These are phyloP conservation scores for Phytophthora constricta DNA, from an alignment of 352 stramenopile species.

Conservation along the genomic window DNA sequence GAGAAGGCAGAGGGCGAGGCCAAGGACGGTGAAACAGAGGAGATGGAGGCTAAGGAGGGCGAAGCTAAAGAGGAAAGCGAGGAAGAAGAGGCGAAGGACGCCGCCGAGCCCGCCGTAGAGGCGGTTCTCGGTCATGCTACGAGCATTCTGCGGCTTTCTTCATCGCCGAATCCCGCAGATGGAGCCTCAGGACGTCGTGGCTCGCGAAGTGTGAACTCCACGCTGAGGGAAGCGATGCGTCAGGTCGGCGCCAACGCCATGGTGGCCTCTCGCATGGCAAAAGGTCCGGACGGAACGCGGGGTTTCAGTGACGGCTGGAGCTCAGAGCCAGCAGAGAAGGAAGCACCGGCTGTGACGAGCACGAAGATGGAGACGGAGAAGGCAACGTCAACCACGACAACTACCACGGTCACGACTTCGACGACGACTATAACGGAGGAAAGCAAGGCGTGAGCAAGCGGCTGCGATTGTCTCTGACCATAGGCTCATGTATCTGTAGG, in stretches of 20 bases:
- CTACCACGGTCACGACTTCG: slow-evolving; percentile 14
- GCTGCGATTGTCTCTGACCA: background rate
- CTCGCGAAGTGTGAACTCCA: slow-evolving; percentile 70
- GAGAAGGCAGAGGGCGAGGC: slow-evolving; percentile 23
- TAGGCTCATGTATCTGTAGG: slow-evolving; percentile 29
- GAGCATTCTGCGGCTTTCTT: slow-evolving; percentile 58
- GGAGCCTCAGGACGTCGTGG: slow-evolving; percentile 37
- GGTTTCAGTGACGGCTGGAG: slow-evolving; percentile 73
- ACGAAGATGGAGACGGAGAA: background rate
- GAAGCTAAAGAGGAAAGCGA: no score
- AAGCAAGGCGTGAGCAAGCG: slow-evolving; percentile 13
- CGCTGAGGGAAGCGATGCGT: slow-evolving; percentile 69
- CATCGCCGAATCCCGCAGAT: slow-evolving; percentile 18
- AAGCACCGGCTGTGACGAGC: background rate
- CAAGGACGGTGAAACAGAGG: slow-evolving; percentile 12
- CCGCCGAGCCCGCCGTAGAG: slow-evolving; percentile 1
- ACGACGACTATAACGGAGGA: slow-evolving; percentile 12
- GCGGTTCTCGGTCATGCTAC: slow-evolving; percentile 44
- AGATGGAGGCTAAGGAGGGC: slow-evolving; percentile 18
- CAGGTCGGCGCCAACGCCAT: slow-evolving; percentile 67
- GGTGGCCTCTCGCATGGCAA: slow-evolving; percentile 71
- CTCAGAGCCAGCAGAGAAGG: slow-evolving; percentile 9
- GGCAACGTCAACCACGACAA: slow-evolving; percentile 1
- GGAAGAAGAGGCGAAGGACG: slow-evolving; percentile 8
- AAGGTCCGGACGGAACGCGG: slow-evolving; percentile 74